Percentiles rank a stretch among this genome's conserved stretches.
phyloP scores from a whole-genome alignment of 2,329 filamentous ascomycete genomes.

The Stagonosporopsis rhizophila region DNA sequence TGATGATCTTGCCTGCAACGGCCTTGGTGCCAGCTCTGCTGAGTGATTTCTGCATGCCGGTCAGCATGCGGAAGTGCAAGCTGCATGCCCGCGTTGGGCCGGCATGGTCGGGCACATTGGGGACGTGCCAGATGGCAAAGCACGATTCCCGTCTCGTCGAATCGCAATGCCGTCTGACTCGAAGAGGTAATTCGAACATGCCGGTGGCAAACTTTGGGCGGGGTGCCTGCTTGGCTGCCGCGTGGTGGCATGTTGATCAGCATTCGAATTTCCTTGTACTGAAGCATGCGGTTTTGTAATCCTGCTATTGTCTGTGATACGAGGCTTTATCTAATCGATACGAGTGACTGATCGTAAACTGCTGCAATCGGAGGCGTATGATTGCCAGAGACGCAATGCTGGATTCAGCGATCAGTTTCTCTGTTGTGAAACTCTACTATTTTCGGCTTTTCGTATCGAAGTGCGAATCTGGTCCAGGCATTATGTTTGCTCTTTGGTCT shows the following conservation, averaged over 20 bases:
- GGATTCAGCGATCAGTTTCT: background rate
- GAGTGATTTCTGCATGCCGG: background rate
- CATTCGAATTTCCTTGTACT: background rate
- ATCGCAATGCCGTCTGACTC: background rate
- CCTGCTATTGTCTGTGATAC: constrained; percentile 1
- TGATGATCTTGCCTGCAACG: constrained; percentile 2
- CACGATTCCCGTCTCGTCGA: background rate
- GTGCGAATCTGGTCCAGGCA: background rate
- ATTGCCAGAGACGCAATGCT: background rate
- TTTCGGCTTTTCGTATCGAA: background rate
- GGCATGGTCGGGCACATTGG: background rate
- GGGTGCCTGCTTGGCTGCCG: background rate
- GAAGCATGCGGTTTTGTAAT: constrained; percentile 7
- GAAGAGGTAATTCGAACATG: background rate
- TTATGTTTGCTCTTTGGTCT: background rate
- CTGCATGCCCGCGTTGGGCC: constrained; percentile 3
- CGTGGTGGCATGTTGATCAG: constrained; percentile 1
- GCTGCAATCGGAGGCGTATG: constrained; percentile 1
- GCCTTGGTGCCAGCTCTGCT: background rate
- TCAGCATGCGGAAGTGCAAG: constrained; percentile 4
- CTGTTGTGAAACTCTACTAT: background rate
- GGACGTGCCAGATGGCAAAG: background rate
- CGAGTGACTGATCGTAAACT: background rate
- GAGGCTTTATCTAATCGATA: constrained; percentile 2
- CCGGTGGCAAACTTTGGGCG: constrained; percentile 2